Conservation (phyloP, 2,329 filamentous ascomycete species). For the Stachybotrys chartarum region DNA sequence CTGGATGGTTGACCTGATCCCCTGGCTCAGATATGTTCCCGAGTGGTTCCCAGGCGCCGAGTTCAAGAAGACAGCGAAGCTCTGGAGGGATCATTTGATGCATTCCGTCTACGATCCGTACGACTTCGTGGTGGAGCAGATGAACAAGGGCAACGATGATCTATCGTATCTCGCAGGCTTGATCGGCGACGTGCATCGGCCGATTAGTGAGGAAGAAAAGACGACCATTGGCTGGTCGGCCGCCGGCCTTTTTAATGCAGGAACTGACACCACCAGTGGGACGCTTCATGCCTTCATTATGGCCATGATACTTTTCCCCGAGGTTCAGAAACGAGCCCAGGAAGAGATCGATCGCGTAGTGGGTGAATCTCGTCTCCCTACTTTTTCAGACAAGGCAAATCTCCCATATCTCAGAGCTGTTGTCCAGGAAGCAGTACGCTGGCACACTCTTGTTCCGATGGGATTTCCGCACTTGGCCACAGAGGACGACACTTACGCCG, state of each 20-base stretch:
- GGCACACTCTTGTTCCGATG: constrained; percentile 6
- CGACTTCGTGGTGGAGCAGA: constrained; percentile 11
- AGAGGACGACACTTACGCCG: constrained; percentile 4
- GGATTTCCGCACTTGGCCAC: constrained; percentile 5
- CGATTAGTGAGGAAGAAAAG: not conserved
- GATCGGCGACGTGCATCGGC: not conserved
- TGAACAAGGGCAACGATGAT: constrained; percentile 2
- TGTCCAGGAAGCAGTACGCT: constrained; percentile 5
- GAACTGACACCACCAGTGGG: constrained; percentile 8
- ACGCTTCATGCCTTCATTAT: constrained; percentile 32
- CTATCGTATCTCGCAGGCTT: constrained; percentile 8
- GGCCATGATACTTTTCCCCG: constrained; percentile 33
- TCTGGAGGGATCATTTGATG: constrained; percentile 10
- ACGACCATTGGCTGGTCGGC: not conserved
- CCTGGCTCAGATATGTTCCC: not conserved
- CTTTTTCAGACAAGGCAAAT: constrained; percentile 25
- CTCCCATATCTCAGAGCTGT: constrained; percentile 6
- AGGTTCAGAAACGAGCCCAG: constrained; percentile 30
- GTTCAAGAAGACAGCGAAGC: constrained; percentile 4
- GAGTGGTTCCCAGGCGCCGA: not conserved
- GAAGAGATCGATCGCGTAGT: constrained; percentile 32
- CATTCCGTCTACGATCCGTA: constrained; percentile 10
- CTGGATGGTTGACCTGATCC: not conserved
- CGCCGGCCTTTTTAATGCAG: constrained; percentile 3
- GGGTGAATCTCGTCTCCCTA: constrained; percentile 31